Percentiles rank a stretch among this genome's conserved stretches.
Conservation (phyloP, 129 eudicot species). For the Lonicera japonica region DNA sequence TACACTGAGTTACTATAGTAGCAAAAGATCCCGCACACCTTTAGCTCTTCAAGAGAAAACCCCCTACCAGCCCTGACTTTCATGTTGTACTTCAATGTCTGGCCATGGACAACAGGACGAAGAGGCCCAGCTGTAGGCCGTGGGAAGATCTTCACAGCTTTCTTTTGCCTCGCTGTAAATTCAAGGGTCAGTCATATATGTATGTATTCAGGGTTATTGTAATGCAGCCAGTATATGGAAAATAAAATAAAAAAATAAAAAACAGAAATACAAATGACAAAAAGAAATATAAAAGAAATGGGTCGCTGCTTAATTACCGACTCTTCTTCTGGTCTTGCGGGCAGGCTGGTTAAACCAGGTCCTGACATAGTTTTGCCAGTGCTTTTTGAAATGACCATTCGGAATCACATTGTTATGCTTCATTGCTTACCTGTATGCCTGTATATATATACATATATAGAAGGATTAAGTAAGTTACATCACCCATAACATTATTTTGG, state of each 20-base stretch:
- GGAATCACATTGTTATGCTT: conserved; percentile 81
- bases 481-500: too few relatives aligned
- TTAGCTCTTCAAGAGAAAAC: conserved; percentile 71
- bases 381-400: conserved; percentile 62
- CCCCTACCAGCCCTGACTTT: conserved; percentile 80
- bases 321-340: conserved; percentile 54
- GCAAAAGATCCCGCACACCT: conserved; percentile 25
- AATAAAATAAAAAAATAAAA: neutral
- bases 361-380: conserved; percentile 70
- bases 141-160: conserved; percentile 85
- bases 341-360: conserved; percentile 78
- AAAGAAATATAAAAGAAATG: too few relatives aligned
- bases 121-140: conserved; percentile 80
- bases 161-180: conserved; percentile 62
- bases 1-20: neutral
- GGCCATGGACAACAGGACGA: conserved; percentile 79
- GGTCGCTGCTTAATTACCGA: conserved; percentile 18
- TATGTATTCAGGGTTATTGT: too few relatives aligned
- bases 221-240: too few relatives aligned
- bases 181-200: neutral
- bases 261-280: neutral
- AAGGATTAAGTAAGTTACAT: too few relatives aligned
- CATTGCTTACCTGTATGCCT: conserved; percentile 41
- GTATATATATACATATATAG: too few relatives aligned
- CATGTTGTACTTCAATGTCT: conserved; percentile 83